phyloP scores from a whole-genome alignment of 192 early-diverging fungal species.

The Backusella macrospora region DNA sequence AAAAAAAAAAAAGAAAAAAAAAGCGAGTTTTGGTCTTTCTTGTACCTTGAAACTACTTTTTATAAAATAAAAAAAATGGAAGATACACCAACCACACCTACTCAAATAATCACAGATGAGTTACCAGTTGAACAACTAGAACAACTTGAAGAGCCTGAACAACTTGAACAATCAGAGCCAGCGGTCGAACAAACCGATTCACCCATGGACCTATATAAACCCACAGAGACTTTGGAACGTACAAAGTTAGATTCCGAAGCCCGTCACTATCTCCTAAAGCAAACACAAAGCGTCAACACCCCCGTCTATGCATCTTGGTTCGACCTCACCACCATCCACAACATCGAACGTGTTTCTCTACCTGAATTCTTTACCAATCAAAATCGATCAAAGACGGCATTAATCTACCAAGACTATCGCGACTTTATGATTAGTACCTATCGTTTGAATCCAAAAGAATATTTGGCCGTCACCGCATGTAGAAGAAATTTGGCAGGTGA shows the following conservation, averaged over 20 bases:
- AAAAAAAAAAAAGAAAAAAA: too few relatives aligned
- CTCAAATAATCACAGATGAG: too few relatives aligned
- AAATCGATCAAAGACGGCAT: conserved; percentile 92
- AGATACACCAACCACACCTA: too few relatives aligned
- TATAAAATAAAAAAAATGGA: too few relatives aligned
- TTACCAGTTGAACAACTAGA: neutral
- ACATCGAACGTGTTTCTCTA: conserved; percentile 84
- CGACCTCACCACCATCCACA: conserved; percentile 73
- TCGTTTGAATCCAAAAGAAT: conserved; percentile 93
- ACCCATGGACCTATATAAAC: neutral
- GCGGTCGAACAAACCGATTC: too few relatives aligned
- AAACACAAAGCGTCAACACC: conserved; percentile 72
- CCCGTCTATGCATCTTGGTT: conserved; percentile 98
- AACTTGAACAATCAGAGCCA: neutral
- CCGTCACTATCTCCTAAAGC: conserved; percentile 64
- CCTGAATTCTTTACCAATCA: conserved; percentile 97
- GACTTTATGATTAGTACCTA: conserved; percentile 99
- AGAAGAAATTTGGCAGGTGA: conserved; percentile 96
- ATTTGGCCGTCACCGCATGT: conserved; percentile 97
- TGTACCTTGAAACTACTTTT: too few relatives aligned
- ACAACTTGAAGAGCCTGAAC: neutral
- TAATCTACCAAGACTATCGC: conserved; percentile 92
- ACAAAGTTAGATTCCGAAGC: conserved; percentile 64
- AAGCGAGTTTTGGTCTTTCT: too few relatives aligned
- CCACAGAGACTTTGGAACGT: neutral